Percentiles rank a stretch among this genome's conserved stretches.
These are phyloP conservation scores for Termitomyces heimii DNA, from an alignment of 768 basidiomycete species.

Conservation along the genomic window DNA sequence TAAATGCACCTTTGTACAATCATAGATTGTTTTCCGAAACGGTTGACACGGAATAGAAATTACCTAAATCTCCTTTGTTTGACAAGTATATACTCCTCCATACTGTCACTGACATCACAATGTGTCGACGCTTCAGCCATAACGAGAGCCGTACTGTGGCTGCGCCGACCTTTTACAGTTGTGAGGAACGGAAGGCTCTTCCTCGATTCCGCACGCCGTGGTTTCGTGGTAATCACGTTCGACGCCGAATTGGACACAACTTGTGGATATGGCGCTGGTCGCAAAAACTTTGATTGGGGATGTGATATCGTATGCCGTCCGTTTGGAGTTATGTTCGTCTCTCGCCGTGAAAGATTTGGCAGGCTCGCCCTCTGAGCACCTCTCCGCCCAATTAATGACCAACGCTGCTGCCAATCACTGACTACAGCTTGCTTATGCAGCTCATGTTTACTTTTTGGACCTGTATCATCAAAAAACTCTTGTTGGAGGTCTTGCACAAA, in stretches of 20 bases:
- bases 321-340: slow-evolving; percentile 39
- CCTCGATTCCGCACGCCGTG: slow-evolving; percentile 15
- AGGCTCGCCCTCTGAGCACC: slow-evolving; percentile 20
- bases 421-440: slow-evolving; percentile 37
- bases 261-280: slow-evolving; percentile 10
- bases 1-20: not conserved
- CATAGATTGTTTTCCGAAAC: not conserved
- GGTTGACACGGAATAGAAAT: not conserved
- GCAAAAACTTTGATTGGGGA: slow-evolving; percentile 11
- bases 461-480: slow-evolving; percentile 22
- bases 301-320: slow-evolving; percentile 27
- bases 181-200: slow-evolving; percentile 20
- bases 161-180: slow-evolving; percentile 3
- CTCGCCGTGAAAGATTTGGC: slow-evolving; percentile 29
- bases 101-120: not conserved
- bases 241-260: slow-evolving; percentile 11
- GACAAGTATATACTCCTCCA: not conserved
- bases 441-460: slow-evolving; percentile 18
- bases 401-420: slow-evolving; percentile 49
- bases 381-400: slow-evolving; percentile 38
- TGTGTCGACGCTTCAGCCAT: not conserved
- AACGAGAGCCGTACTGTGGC: not conserved
- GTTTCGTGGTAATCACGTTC: slow-evolving; percentile 4
- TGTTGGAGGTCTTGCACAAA: slow-evolving; percentile 12
- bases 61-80: slow-evolving; percentile 5